Evolutionary conservation across 1,284 basidiomycete genomes (phyloP).

Genomic region (Pisolithus thermaeus): DNA sequence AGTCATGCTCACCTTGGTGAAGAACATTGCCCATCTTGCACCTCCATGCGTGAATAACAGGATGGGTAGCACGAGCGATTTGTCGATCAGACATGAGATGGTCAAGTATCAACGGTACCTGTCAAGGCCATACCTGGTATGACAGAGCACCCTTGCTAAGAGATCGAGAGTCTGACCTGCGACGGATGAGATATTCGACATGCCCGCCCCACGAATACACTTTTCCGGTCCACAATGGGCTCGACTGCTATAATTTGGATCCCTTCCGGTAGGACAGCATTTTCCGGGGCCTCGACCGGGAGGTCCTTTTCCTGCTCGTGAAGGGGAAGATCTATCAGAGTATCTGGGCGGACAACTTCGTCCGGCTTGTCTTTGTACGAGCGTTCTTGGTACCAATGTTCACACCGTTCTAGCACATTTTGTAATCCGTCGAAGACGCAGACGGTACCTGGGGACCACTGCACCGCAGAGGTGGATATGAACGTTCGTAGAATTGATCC

Average conservation of each 20-base stretch:
- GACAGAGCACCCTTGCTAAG: neutral
- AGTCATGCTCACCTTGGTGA: slow-evolving; percentile 57
- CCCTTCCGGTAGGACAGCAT: slow-evolving; percentile 47
- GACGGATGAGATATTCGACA: slow-evolving; percentile 73
- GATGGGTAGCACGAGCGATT: slow-evolving; percentile 78
- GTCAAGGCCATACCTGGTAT: neutral
- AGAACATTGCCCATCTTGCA: slow-evolving; percentile 62
- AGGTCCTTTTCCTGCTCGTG: slow-evolving; percentile 3
- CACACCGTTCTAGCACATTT: slow-evolving; percentile 63
- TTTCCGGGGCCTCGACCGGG: slow-evolving; percentile 4
- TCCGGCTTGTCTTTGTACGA: slow-evolving; percentile 51
- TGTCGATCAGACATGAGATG: slow-evolving; percentile 70
- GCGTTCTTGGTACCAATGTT: slow-evolving; percentile 66
- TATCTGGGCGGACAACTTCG: slow-evolving; percentile 55
- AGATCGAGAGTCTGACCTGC: slow-evolving; percentile 42
- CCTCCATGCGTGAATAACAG: slow-evolving; percentile 85
- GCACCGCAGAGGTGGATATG: slow-evolving; percentile 70
- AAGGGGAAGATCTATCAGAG: slow-evolving; percentile 17
- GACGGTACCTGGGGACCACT: slow-evolving; percentile 68
- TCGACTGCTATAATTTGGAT: slow-evolving; percentile 64
- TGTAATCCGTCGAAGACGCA: slow-evolving; percentile 89
- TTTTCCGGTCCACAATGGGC: slow-evolving; percentile 79
- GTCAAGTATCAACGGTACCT: slow-evolving; percentile 71
- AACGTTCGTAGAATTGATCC: slow-evolving; percentile 77
- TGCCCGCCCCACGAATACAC: slow-evolving; percentile 78